Evolutionary conservation across 345 rosid species (phyloP).

Genomic region (Salix purpurea): DNA sequence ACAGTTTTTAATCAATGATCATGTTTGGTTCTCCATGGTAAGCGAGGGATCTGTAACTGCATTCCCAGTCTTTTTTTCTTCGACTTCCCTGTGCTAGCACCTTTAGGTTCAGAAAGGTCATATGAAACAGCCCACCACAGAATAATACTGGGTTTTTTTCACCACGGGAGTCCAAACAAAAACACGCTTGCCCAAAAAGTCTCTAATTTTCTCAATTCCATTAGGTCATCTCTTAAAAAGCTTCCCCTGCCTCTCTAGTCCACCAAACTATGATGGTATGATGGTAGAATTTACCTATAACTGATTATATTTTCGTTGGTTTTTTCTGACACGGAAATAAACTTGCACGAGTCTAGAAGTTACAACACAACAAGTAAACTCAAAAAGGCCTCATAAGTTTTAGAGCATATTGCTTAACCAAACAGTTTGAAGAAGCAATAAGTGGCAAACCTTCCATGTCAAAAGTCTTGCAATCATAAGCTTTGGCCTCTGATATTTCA

Average conservation of each 20-base stretch:
- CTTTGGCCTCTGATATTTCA: constrained; percentile 28
- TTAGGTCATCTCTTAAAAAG: neutral
- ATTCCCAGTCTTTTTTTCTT: neutral
- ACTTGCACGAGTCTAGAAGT: neutral
- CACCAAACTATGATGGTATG: neutral
- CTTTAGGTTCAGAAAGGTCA: neutral
- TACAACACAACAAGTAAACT: constrained; percentile 1
- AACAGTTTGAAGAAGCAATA: constrained; percentile 8
- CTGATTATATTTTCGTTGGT: neutral
- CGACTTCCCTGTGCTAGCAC: neutral
- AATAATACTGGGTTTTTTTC: neutral
- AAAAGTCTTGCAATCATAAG: constrained; percentile 24
- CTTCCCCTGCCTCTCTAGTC: neutral
- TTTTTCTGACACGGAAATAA: neutral
- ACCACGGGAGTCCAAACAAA: neutral
- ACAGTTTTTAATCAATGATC: neutral
- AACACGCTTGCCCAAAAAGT: neutral
- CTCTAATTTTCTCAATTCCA: neutral
- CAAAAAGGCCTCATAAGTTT: constrained; percentile 6
- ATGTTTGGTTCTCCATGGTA: neutral
- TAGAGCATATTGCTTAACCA: neutral
- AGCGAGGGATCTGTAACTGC: neutral
- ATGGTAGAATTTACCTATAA: neutral
- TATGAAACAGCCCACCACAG: neutral
- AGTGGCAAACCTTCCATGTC: constrained; percentile 63